phyloP scores from a whole-genome alignment of 2,329 filamentous ascomycete genomes.

The Colletotrichum camelliae region DNA sequence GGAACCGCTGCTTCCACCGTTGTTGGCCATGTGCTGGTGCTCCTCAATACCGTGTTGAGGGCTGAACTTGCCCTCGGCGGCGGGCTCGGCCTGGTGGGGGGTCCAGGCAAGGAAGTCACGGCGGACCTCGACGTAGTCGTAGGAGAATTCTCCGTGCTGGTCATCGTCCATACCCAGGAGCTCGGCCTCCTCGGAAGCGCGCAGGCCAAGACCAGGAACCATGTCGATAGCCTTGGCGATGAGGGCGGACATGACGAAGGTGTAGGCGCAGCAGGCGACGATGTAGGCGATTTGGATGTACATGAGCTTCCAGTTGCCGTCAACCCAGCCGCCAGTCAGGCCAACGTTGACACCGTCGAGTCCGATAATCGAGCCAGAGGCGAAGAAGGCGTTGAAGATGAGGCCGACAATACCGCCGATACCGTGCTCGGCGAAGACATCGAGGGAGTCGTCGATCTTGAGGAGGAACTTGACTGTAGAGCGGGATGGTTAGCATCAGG shows the following conservation, averaged over 20 bases:
- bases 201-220: constrained; percentile 79
- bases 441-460: constrained; percentile 72
- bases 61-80: constrained; percentile 60
- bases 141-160: constrained; percentile 88
- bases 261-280: constrained; percentile 67
- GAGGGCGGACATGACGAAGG: constrained; percentile 75
- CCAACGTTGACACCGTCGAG: constrained; percentile 79
- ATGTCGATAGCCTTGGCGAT: constrained; percentile 78
- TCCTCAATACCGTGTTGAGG: constrained; percentile 77
- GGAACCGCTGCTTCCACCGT: constrained; percentile 18
- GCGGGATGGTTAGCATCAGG: neutral
- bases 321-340: constrained; percentile 71
- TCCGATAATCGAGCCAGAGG: constrained; percentile 72
- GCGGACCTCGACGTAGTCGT: constrained; percentile 89
- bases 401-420: constrained; percentile 73
- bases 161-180: constrained; percentile 89
- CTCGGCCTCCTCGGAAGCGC: constrained; percentile 81
- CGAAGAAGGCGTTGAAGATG: constrained; percentile 77
- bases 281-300: constrained; percentile 85
- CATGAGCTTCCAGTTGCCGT: constrained; percentile 75
- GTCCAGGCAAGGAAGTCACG: constrained; percentile 90
- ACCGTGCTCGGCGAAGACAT: constrained; percentile 75
- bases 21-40: constrained; percentile 53
- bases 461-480: constrained; percentile 63
- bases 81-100: constrained; percentile 71